These are phyloP conservation scores for Irpex sp. DNA, from an alignment of 1,284 basidiomycete species.

Conservation along the genomic window DNA sequence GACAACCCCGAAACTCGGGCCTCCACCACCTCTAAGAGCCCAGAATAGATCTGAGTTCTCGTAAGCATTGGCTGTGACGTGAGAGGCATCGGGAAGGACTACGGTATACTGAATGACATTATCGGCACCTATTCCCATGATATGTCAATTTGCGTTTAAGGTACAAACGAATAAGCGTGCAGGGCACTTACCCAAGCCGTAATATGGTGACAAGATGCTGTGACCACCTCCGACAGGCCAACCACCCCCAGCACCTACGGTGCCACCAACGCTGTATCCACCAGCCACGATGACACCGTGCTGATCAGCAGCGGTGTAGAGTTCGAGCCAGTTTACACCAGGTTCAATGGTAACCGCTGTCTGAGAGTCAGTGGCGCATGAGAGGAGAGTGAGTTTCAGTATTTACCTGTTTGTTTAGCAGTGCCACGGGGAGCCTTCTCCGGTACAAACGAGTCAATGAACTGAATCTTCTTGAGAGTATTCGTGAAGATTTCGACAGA, in stretches of 20 bases:
- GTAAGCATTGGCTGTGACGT: constrained; percentile 32
- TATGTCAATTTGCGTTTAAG: neutral
- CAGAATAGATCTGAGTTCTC: constrained; percentile 43
- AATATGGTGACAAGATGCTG: constrained; percentile 34
- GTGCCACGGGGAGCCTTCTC: constrained; percentile 15
- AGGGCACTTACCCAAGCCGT: constrained; percentile 32
- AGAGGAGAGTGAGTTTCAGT: neutral
- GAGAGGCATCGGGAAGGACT: constrained; percentile 33
- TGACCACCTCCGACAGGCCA: constrained; percentile 41
- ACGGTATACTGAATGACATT: constrained; percentile 38
- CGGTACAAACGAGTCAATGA: constrained; percentile 18
- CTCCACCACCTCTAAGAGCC: constrained; percentile 49
- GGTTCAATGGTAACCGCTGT: constrained; percentile 38
- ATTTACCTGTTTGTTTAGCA: neutral
- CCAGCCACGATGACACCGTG: constrained; percentile 21
- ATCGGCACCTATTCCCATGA: constrained; percentile 29
- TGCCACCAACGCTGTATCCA: constrained; percentile 29
- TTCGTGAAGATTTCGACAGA: constrained; percentile 19
- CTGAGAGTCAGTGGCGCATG: neutral
- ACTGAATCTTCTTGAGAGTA: constrained; percentile 20
- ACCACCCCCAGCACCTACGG: constrained; percentile 34
- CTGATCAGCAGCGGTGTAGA: constrained; percentile 32
- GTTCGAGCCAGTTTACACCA: constrained; percentile 43
- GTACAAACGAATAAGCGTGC: neutral
- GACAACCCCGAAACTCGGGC: constrained; percentile 35